Conservation (phyloP, 75 land plant species). For the Selaginella moellendorffii region DNA sequence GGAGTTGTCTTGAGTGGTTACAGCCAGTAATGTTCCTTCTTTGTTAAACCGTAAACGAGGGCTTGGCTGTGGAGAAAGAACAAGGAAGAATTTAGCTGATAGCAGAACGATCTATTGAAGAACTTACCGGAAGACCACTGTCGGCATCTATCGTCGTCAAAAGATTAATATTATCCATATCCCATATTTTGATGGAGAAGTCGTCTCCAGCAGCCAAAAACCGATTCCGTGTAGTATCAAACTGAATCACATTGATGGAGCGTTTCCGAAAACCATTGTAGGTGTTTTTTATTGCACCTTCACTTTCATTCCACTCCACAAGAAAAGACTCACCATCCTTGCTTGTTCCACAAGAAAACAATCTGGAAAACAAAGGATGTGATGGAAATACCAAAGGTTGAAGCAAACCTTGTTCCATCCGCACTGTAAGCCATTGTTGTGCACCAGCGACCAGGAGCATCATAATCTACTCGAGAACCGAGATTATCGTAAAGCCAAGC, state of each 20-base stretch:
- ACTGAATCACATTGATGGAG: constrained; percentile 25
- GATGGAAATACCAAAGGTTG: not conserved
- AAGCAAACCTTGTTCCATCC: constrained; percentile 10
- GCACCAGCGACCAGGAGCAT: constrained; percentile 77
- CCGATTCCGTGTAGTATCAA: constrained; percentile 28
- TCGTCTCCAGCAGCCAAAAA: constrained; percentile 33
- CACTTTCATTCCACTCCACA: constrained; percentile 28
- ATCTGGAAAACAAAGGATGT: constrained; percentile 12
- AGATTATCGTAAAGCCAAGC: constrained; percentile 81
- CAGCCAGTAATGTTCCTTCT: constrained; percentile 78
- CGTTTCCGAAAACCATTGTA: constrained; percentile 32
- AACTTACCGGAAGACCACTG: constrained; percentile 27
- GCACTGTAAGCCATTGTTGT: constrained; percentile 49
- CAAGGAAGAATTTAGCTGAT: too few species aligned
- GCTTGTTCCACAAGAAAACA: constrained; percentile 27
- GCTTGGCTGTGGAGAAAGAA: constrained; percentile 27
- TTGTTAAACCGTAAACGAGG: constrained; percentile 78
- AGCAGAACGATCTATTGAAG: too few species aligned
- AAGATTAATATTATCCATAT: constrained; percentile 30
- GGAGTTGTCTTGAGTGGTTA: constrained; percentile 67
- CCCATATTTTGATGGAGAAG: constrained; percentile 30
- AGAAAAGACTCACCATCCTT: constrained; percentile 27
- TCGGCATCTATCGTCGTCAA: constrained; percentile 30
- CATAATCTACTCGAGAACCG: constrained; percentile 89
- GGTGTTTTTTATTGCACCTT: constrained; percentile 30